Evolutionary conservation across 306 rosid genomes (phyloP), one percentile per base, ranked within the genome.

Genomic region (cucumber (Cucumis sativus)): DNA sequence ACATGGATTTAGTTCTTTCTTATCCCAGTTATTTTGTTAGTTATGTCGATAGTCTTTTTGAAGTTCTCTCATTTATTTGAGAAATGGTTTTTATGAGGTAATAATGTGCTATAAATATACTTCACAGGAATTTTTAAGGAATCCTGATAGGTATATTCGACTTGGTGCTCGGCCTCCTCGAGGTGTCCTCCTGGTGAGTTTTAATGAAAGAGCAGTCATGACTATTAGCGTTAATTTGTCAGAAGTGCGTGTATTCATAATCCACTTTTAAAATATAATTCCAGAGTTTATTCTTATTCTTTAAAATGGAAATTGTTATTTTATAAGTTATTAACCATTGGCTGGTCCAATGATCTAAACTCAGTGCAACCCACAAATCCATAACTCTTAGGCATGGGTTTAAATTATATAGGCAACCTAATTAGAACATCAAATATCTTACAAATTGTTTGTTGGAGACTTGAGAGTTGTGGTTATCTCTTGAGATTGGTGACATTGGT

Each of bases 101-200:
- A 81, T 85, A 80, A 37, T 18, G 51, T 18, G n/a, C 4, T 37
- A 65, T 65, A 37, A 65, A 9, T 81, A 87, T 86, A 15, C 75
- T 86, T 79, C 71, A 80, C 90, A 95, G 99, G 97, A 95, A 89
- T 95, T 95, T 85, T 97, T 95, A 78, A 93, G 97, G 84, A 92
- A 89, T 85, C 99, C 99, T n/a, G 97, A 95, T 71, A 90, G 80
- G 83, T 95, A 92, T 74, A 40, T 78, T 77, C 87, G 97, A 59
- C 91, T 95, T 79, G 99, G 99, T 84, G 99, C 99, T 69, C 97
- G 99, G 83, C 99, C 99, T 83, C 99, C 99, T 63, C 93, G 97
- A 56, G 99, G 97, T 82, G 99, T 95, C 80, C 97, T 95, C 47
- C 83, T 95, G 99, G 99, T 93, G 85, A 93, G 98, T 85, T 79